These are phyloP conservation scores for Kazachstania sp. DNA, from an alignment of 1,139 yeast species.

Conservation along the genomic window DNA sequence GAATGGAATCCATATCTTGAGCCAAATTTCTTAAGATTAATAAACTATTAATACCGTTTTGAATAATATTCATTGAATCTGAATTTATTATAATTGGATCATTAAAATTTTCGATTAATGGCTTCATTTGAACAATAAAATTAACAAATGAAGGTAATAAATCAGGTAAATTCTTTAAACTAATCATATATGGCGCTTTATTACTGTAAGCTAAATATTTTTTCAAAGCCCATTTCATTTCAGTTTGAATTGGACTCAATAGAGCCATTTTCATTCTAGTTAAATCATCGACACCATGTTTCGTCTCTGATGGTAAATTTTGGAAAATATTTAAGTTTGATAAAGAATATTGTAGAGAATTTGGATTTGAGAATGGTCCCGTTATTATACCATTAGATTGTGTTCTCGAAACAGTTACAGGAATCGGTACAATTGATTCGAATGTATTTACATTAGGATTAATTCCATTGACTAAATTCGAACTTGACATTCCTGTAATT, in stretches of 20 bases:
- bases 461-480: too few species aligned
- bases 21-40: slow-evolving; percentile 69
- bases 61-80: slow-evolving; percentile 15
- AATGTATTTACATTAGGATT: slow-evolving; percentile 12
- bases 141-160: slow-evolving; percentile 23
- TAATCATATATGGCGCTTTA: slow-evolving; percentile 31
- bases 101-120: slow-evolving; percentile 21
- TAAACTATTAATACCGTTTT: slow-evolving; percentile 27
- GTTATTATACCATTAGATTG: slow-evolving; percentile 23
- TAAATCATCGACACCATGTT: slow-evolving; percentile 47
- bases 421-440: slow-evolving; percentile 22
- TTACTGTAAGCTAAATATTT: slow-evolving; percentile 31
- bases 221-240: slow-evolving; percentile 50
- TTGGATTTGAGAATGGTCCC: slow-evolving; percentile 11
- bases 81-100: slow-evolving; percentile 17
- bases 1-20: slow-evolving; percentile 79
- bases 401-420: slow-evolving; percentile 24
- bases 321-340: slow-evolving; percentile 28
- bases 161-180: slow-evolving; percentile 23
- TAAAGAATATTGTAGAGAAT: slow-evolving; percentile 23
- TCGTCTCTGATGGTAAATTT: slow-evolving; percentile 26
- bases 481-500: not conserved
- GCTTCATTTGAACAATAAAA: slow-evolving; percentile 17
- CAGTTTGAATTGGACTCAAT: slow-evolving; percentile 45
- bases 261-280: slow-evolving; percentile 52